A percentile compares a stretch with the other conserved stretches of the same genome.
These are phyloP conservation scores for Leccinum olivaceopallidum DNA, from an alignment of 768 basidiomycete species.

Conservation along the genomic window DNA sequence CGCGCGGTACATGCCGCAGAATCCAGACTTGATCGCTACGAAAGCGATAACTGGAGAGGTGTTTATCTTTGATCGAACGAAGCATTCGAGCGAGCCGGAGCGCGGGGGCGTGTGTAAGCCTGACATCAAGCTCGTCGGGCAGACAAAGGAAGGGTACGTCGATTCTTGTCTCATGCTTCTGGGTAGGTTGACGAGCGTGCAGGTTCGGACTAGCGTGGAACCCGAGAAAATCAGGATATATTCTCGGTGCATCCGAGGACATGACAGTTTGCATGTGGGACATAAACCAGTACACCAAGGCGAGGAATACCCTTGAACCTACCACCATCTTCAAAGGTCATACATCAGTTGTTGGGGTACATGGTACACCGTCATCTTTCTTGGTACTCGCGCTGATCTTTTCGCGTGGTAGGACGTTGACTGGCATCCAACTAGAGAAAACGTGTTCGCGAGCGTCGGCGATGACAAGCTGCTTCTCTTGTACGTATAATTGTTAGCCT, in stretches of 20 bases:
- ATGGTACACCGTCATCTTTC: conserved; percentile 27
- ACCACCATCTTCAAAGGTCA: conserved; percentile 84
- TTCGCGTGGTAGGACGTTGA: conserved; percentile 76
- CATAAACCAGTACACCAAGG: conserved; percentile 82
- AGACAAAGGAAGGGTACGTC: conserved; percentile 88
- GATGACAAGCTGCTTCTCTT: conserved; percentile 95
- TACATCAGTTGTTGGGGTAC: conserved; percentile 86
- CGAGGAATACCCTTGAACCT: conserved; percentile 80
- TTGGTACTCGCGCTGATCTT: background rate
- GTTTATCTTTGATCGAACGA: conserved; percentile 94
- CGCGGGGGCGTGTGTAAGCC: conserved; percentile 83
- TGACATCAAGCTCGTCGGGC: conserved; percentile 88
- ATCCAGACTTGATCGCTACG: conserved; percentile 94
- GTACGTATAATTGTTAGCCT: conserved; percentile 47
- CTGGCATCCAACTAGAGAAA: conserved; percentile 84
- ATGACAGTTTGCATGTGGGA: conserved; percentile 98
- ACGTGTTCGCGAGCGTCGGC: conserved; percentile 91
- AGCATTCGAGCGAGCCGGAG: conserved; percentile 92
- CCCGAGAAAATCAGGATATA: conserved; percentile 75
- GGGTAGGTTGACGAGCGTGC: conserved; percentile 9
- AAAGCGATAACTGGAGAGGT: conserved; percentile 92
- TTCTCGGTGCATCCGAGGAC: conserved; percentile 93
- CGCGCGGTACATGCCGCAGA: conserved; percentile 99
- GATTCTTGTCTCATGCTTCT: background rate
- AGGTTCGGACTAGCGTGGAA: conserved; percentile 97